Base-by-base conservation (phyloP, 1,139 yeast genomes). In the Magnusiomyces clavatus region DNA sequence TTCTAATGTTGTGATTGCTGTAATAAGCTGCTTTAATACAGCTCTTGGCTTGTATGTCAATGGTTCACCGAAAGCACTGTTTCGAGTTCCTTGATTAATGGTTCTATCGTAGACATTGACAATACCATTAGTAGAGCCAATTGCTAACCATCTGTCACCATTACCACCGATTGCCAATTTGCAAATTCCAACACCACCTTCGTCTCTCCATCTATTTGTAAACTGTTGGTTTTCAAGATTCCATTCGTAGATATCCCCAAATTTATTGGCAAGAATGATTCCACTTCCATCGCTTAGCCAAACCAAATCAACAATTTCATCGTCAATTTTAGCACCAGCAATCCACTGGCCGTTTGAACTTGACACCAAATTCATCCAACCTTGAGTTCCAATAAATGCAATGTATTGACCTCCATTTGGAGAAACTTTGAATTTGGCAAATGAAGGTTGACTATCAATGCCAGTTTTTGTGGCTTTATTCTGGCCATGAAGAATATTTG, bases 191-290 rank as follows among this genome's bases (percentile, higher is more conserved):
- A 87, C 75, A 36, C 95, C 95, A 34, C 95, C 85, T 45, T 83
- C 85, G 65, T 94, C 98, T 51, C 76, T 77, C 98, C 98, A 94
- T 64, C 81, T 80, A 52, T 76, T 74, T 1, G 77, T 57, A 24
- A 87, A 75, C 56, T 76, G 73, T 34, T 77, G 67, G 16, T 69
- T 64, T 2, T 68, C 69, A 52, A 84, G 68, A 56, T 78, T 79
- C 71, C 87, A 94, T 61, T 89, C 96, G 95, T 96, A 90, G 2
- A 92, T 78, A 57, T 88, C 95, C 43, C 97, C 97, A n/a, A 80
- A 77, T 0, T 82, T 75, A 63, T 86, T 90, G 19, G 83, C 79
- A 29, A 86, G 81, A 14, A 86, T 69, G 17, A 75, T 65, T 1
- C 75, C 67, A 54, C 81, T 83, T 52, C 83, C 83, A 46, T 67